Evolutionary conservation across 768 basidiomycete species (phyloP), one percentile per base, ranked within the genome.

Genomic region (Xerocomellus intermedius): DNA sequence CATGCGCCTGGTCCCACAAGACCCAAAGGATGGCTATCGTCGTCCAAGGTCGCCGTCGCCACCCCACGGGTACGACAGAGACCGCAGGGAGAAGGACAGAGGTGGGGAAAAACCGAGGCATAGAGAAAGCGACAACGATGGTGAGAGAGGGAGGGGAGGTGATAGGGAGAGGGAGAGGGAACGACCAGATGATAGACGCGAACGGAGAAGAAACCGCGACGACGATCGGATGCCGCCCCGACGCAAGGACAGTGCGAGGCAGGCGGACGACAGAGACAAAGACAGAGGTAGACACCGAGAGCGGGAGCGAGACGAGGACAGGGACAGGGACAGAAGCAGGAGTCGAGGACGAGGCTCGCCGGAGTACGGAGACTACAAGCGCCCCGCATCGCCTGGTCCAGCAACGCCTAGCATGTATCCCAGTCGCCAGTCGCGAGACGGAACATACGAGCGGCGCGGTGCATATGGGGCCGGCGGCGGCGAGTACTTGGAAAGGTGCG

Each of bases 401-500:
- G 44, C n/a, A 19, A 55, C 75, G 75, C 57, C 74, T 69, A 82
- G 77, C 64, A 83, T 86, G 84, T 85, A 86, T 61, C 77, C 81
- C 6, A 67, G 62, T 42, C 73, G 78, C 19, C 64, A 63, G 42
- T 35, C 53, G 6, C 56, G 58, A 32, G 56, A 65, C 21, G 55
- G 28, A 2, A 6, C 4, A 30, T 50, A 62, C 35, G 62, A 56
- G 26, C 66, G 71, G 54, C 61, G 64, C 5, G 59, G 69, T 43
- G 74, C 69, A 16, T 71, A 73, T 19, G 58, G 67, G 30, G 70
- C 69, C 3, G 69, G 72, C 8, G 49, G 68, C 5, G 60, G 55
- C 13, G 86, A 89, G 52, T 90, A 78, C 57, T 67, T 91, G 69
- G 89, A 91, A 57, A 82, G 83, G 91, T 89, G 58, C 50, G 80